Percentiles rank a stretch among this genome's conserved stretches.
phyloP scores from a whole-genome alignment of 2,329 filamentous ascomycete genomes.

The Plenodomus tracheiphilus region DNA sequence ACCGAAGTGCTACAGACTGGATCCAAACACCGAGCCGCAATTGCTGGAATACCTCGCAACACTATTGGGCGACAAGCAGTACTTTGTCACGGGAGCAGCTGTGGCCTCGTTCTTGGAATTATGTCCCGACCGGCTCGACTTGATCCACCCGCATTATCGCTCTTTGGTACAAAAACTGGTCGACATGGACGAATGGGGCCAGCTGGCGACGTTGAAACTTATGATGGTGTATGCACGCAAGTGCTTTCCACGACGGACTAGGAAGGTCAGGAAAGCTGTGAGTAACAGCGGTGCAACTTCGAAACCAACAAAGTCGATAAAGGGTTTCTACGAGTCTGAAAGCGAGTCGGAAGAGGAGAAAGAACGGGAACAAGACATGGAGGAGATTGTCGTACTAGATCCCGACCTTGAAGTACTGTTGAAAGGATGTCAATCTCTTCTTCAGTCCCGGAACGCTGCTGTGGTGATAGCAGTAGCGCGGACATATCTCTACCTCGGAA shows the following conservation, averaged over 20 bases:
- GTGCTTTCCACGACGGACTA: conserved; percentile 77
- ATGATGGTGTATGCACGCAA: conserved; percentile 83
- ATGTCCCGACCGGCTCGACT: conserved; percentile 82
- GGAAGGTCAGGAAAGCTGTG: conserved; percentile 59
- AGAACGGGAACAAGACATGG: conserved; percentile 52
- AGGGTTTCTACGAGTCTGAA: conserved; percentile 74
- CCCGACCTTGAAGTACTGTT: conserved; percentile 82
- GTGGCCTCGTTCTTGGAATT: conserved; percentile 87
- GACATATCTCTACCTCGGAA: conserved; percentile 83
- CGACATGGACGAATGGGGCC: conserved; percentile 99
- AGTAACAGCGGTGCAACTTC: conserved; percentile 33
- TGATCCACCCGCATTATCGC: conserved; percentile 90
- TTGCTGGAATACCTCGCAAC: conserved; percentile 78
- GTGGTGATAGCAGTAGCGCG: conserved; percentile 87
- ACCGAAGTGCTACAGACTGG: conserved; percentile 91
- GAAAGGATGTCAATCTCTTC: conserved; percentile 76
- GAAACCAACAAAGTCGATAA: conserved; percentile 51
- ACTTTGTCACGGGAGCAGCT: conserved; percentile 93
- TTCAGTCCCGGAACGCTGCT: conserved; percentile 90
- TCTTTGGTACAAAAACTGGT: conserved; percentile 85
- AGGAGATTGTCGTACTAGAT: conserved; percentile 68
- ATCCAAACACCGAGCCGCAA: conserved; percentile 82
- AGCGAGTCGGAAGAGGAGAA: conserved; percentile 47
- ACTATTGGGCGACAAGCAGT: conserved; percentile 86
- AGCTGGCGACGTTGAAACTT: conserved; percentile 78